Conservation (phyloP, 2,329 filamentous ascomycete genomes). For the Gremmenia infestans region DNA sequence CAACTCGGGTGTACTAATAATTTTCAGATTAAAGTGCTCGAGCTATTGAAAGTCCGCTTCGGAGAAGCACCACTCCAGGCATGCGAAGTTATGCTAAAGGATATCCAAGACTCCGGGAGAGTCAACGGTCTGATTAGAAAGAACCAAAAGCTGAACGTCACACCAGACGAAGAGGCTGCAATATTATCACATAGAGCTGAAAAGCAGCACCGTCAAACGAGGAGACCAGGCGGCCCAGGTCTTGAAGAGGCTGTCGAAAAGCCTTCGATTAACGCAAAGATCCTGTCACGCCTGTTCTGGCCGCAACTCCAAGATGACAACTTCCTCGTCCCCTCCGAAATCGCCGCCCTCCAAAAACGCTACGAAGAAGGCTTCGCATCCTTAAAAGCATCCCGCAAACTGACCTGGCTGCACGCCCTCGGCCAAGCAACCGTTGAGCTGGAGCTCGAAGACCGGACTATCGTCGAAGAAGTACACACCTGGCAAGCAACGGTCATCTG, state of each 20-base stretch:
- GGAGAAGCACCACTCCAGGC: constrained; percentile 82
- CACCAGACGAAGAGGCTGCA: neutral
- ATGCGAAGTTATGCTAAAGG: constrained; percentile 95
- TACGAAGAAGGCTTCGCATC: constrained; percentile 75
- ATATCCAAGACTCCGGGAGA: constrained; percentile 76
- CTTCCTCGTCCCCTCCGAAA: constrained; percentile 57
- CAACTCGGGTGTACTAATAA: constrained; percentile 4
- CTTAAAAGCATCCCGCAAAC: constrained; percentile 77
- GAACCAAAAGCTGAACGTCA: constrained; percentile 36
- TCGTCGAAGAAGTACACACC: constrained; percentile 68
- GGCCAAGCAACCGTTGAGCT: constrained; percentile 78
- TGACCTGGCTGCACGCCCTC: constrained; percentile 81
- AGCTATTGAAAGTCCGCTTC: constrained; percentile 82
- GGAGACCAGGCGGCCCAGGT: neutral
- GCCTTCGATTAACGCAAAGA: constrained; percentile 65
- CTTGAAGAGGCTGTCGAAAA: constrained; percentile 24
- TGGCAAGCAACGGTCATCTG: constrained; percentile 87
- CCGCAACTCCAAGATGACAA: constrained; percentile 68
- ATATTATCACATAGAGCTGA: constrained; percentile 5
- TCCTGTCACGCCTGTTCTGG: constrained; percentile 92
- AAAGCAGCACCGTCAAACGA: constrained; percentile 31
- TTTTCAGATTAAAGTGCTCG: constrained; percentile 65
- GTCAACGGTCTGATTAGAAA: constrained; percentile 65
- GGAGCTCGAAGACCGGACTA: constrained; percentile 72
- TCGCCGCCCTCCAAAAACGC: constrained; percentile 56